Evolutionary conservation across 2,329 filamentous ascomycete species (phyloP).

Genomic region (Zasmidium cellare): DNA sequence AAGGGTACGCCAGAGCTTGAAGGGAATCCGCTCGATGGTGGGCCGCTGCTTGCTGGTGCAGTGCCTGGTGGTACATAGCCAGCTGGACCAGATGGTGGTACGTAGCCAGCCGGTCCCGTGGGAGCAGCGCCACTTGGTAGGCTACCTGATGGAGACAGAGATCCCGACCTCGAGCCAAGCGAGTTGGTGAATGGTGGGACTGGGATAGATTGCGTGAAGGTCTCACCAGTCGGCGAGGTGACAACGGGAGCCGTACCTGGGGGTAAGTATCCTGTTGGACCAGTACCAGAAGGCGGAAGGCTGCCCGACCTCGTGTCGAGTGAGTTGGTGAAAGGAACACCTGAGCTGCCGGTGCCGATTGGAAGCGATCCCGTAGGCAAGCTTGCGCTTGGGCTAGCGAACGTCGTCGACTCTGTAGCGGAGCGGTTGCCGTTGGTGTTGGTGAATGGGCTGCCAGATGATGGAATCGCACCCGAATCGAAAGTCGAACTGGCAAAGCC

Average conservation of each 20-base stretch:
- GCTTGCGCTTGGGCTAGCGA: neutral
- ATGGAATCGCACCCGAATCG: conserved; percentile 8
- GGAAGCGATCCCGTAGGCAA: neutral
- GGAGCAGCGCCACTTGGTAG: conserved; percentile 1
- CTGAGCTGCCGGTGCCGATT: neutral
- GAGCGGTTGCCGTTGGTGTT: conserved; percentile 5
- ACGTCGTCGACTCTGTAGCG: neutral
- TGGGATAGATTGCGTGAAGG: conserved; percentile 1
- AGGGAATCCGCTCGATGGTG: neutral
- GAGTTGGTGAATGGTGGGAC: conserved; percentile 4
- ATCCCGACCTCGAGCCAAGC: neutral
- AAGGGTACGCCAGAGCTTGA: neutral
- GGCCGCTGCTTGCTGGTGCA: neutral
- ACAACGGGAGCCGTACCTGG: conserved; percentile 1
- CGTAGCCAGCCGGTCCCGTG: conserved; percentile 3
- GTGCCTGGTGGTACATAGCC: conserved; percentile 5
- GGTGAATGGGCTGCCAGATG: conserved; percentile 7
- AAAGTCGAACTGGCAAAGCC: conserved; percentile 7
- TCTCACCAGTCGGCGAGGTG: conserved; percentile 7
- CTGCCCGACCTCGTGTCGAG: neutral
- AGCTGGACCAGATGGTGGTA: neutral
- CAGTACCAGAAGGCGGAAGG: neutral
- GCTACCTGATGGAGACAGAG: neutral
- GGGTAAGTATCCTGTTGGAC: neutral
- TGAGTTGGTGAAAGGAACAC: conserved; percentile 3